Conservation (phyloP, 257 asterid genomes). For the Plantago major region DNA sequence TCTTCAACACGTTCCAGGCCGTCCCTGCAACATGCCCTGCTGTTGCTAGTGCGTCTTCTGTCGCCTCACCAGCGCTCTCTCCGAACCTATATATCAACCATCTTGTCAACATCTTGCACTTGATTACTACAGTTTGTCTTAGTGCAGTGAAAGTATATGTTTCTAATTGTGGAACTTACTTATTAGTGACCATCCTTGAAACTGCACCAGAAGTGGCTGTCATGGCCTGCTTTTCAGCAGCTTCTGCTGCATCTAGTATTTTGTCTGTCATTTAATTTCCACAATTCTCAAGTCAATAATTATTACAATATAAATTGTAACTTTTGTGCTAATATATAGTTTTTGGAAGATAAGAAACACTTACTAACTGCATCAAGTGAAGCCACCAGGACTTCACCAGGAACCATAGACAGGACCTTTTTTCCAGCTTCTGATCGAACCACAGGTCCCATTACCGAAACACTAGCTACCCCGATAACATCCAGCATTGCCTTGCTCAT, state of each 20-base stretch:
- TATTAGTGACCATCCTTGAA: constrained; percentile 49
- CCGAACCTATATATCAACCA: constrained; percentile 45
- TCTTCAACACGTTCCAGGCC: constrained; percentile 80
- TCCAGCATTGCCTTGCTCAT: constrained; percentile 71
- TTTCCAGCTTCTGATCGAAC: constrained; percentile 69
- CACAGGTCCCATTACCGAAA: constrained; percentile 61
- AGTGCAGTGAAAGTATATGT: no score
- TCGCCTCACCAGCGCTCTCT: constrained; percentile 80
- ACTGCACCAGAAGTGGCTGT: constrained; percentile 78
- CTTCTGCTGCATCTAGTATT: constrained; percentile 82
- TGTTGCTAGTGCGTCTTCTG: constrained; percentile 62
- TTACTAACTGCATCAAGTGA: constrained; percentile 79
- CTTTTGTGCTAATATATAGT: no score
- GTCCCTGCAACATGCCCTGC: constrained; percentile 69
- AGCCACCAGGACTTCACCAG: constrained; percentile 79
- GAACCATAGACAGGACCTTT: constrained; percentile 51
- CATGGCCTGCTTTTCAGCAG: constrained; percentile 72
- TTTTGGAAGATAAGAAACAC: constrained; percentile 10
- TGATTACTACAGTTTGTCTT: not conserved
- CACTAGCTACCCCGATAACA: constrained; percentile 56
- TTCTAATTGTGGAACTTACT: constrained; percentile 16
- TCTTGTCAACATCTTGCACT: not conserved
- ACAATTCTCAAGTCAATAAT: not conserved
- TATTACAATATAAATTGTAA: not conserved
- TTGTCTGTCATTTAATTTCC: constrained; percentile 39